Conservation (phyloP, 129 eudicot species). For the Tagetes erecta region DNA sequence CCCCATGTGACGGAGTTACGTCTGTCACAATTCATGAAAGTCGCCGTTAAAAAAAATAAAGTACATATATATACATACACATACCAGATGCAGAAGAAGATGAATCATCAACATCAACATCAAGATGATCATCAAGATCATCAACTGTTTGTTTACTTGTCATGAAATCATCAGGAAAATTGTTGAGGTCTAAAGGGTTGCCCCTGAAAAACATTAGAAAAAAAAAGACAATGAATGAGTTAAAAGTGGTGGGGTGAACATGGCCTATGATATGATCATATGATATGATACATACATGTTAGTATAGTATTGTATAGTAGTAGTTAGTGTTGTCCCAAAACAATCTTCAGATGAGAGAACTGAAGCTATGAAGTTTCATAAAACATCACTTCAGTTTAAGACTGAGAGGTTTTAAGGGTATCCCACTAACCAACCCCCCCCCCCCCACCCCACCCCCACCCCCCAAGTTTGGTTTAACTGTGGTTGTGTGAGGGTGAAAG, state of each 20-base stretch:
- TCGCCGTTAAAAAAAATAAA: not conserved
- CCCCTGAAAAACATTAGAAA: slow-evolving; percentile 62
- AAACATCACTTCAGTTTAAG: slow-evolving; percentile 55
- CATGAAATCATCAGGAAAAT: slow-evolving; percentile 81
- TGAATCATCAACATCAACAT: slow-evolving; percentile 36
- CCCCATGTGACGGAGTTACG: too few species aligned
- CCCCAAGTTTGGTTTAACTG: slow-evolving; percentile 48
- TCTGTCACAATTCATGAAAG: too few species aligned
- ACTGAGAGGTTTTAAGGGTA: slow-evolving; percentile 2
- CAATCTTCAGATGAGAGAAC: slow-evolving; percentile 24
- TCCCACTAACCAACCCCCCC: too few species aligned
- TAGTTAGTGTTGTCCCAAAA: not conserved
- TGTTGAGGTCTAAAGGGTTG: slow-evolving; percentile 88
- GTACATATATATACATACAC: not conserved
- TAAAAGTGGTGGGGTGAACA: slow-evolving; percentile 24
- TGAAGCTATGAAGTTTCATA: slow-evolving; percentile 38
- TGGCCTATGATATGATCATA: slow-evolving; percentile 11
- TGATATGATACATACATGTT: slow-evolving; percentile 22
- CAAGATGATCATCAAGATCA: slow-evolving; percentile 39
- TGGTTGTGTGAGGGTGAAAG: slow-evolving; percentile 41
- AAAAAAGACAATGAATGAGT: not conserved
- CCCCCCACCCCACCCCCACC: not conserved
- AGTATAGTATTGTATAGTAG: not conserved
- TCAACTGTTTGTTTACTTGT: slow-evolving; percentile 44
- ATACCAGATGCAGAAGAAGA: slow-evolving; percentile 73